Conservation (phyloP, 2,329 filamentous ascomycete species). For the Colletotrichum gloeosporioides region DNA sequence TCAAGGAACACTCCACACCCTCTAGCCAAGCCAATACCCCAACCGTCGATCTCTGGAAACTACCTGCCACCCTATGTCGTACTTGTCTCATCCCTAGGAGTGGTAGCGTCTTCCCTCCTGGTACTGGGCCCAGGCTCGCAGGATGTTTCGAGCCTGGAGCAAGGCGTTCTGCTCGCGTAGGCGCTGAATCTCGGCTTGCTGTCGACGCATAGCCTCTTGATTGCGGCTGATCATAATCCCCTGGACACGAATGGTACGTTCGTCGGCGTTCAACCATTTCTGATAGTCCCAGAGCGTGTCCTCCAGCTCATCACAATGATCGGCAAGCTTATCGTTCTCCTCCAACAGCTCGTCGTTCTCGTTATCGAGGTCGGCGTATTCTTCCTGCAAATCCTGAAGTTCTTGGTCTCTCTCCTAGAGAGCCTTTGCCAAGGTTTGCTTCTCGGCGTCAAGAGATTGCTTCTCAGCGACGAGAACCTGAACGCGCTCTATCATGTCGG, state of each 20-base stretch:
- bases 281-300: background rate
- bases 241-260: background rate
- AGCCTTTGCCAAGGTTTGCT: background rate
- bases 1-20: too few relatives aligned
- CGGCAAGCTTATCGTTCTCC: background rate
- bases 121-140: too few relatives aligned
- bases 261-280: background rate
- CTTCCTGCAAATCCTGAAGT: background rate
- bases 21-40: too few relatives aligned
- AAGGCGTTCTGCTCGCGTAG: background rate
- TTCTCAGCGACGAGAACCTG: too few relatives aligned
- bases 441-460: too few relatives aligned
- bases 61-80: too few relatives aligned
- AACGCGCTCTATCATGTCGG: too few relatives aligned
- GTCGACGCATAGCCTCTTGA: background rate
- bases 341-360: background rate
- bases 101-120: too few relatives aligned
- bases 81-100: too few relatives aligned
- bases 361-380: accelerated
- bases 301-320: background rate
- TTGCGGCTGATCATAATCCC: background rate
- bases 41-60: too few relatives aligned
- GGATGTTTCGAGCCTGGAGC: background rate
- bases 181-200: background rate
- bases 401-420: background rate